phyloP scores from a whole-genome alignment of 352 stramenopile species.

The Thalassiosira hispida region DNA sequence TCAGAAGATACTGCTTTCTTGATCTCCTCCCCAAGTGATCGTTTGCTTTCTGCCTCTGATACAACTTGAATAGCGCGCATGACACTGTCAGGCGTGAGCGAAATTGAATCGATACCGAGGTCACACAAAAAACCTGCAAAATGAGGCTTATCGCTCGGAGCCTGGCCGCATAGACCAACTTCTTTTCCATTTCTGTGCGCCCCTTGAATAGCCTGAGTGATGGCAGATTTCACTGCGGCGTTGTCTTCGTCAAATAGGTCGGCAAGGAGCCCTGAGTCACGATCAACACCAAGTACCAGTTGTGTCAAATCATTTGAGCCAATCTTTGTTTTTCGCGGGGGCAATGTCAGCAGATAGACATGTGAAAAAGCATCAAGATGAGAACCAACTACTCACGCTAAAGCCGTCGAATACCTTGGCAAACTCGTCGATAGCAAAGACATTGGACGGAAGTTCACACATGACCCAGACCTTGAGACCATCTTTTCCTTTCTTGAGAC shows the following conservation, averaged over 20 bases:
- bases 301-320: slow-evolving; percentile 60
- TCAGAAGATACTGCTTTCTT: slow-evolving; percentile 13
- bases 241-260: slow-evolving; percentile 57
- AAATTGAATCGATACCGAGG: slow-evolving; percentile 58
- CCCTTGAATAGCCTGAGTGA: slow-evolving; percentile 37
- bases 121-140: slow-evolving; percentile 54
- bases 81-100: slow-evolving; percentile 49
- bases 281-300: slow-evolving; percentile 46
- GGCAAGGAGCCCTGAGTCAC: slow-evolving; percentile 47
- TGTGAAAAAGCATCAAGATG: not conserved
- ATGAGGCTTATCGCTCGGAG: slow-evolving; percentile 45
- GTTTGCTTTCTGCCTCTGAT: slow-evolving; percentile 36
- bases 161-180: slow-evolving; percentile 53
- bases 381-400: slow-evolving; percentile 21
- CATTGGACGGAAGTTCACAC: slow-evolving; percentile 63
- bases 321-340: slow-evolving; percentile 23
- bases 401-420: slow-evolving; percentile 57
- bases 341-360: not conserved
- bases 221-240: slow-evolving; percentile 36
- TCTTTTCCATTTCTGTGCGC: slow-evolving; percentile 46
- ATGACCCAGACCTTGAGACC: slow-evolving; percentile 58
- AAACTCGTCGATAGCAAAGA: slow-evolving; percentile 56
- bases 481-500: slow-evolving; percentile 42
- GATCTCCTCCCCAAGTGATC: slow-evolving; percentile 19
- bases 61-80: slow-evolving; percentile 32